Evolutionary conservation across 495 filamentous ascomycete species (phyloP).

Genomic region (Choiromyces venosus): DNA sequence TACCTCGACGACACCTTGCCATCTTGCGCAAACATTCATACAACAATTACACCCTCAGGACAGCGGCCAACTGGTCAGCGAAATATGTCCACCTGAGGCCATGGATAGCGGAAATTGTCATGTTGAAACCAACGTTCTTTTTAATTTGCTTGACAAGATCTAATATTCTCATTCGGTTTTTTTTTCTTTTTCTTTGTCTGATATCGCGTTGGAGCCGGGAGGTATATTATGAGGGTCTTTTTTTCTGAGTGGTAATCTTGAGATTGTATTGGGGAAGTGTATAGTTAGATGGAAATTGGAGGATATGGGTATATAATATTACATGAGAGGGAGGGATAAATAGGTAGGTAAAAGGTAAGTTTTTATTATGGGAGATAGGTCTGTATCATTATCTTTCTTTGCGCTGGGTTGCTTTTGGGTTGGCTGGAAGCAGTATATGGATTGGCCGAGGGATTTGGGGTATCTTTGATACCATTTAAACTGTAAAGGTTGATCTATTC

Average conservation of each 20-base stretch:
- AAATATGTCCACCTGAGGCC: conserved; percentile 27
- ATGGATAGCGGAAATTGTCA: conserved; percentile 26
- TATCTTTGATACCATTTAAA: neutral
- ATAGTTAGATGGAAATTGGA: neutral
- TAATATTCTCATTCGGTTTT: conserved; percentile 6
- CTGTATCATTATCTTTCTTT: neutral
- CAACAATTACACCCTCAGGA: conserved; percentile 27
- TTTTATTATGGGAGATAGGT: neutral
- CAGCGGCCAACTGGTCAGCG: conserved; percentile 3
- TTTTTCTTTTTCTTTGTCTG: neutral
- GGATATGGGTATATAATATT: neutral
- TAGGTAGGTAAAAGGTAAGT: neutral
- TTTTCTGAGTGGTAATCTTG: neutral
- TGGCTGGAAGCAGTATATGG: neutral
- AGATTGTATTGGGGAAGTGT: neutral
- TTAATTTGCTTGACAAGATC: conserved; percentile 30
- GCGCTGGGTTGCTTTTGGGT: neutral
- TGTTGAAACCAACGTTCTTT: conserved; percentile 27
- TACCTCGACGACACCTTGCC: conserved; percentile 22
- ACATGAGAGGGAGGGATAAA: neutral
- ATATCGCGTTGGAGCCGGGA: neutral
- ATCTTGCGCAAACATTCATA: conserved; percentile 28
- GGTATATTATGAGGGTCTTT: neutral
- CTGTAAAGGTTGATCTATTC: neutral
- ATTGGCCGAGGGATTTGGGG: neutral